Evolutionary conservation across 169 alveolate species (phyloP).

Genomic region (Eimeria acervulina): DNA sequence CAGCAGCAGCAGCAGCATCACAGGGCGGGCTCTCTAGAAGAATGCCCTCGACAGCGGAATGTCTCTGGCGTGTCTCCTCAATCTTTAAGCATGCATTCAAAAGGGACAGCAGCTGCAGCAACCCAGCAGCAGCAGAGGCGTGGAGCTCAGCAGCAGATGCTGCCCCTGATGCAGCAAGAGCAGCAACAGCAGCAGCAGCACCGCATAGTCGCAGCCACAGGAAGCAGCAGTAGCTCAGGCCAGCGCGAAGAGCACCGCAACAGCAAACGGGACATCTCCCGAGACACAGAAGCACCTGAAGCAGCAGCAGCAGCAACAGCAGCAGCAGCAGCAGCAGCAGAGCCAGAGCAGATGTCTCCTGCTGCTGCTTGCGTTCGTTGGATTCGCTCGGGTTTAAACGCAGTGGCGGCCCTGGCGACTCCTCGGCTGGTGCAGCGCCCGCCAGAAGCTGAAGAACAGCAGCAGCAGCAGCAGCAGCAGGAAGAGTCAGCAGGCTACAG

Average conservation of each 20-base stretch:
- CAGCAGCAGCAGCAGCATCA: slow-evolving; percentile 25
- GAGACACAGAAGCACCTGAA: background rate
- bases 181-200: background rate
- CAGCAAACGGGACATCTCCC: background rate
- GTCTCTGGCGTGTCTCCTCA: background rate
- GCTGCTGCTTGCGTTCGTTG: slow-evolving; percentile 12
- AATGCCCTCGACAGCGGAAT: background rate
- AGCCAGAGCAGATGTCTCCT: background rate
- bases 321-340: slow-evolving; percentile 32
- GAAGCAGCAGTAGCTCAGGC: slow-evolving; percentile 45
- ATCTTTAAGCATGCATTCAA: background rate
- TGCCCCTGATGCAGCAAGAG: no score
- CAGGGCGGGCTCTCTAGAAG: background rate
- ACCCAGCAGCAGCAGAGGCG: no score
- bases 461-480: slow-evolving; percentile 15
- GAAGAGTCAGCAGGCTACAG: slow-evolving; percentile 1
- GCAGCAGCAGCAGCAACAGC: background rate
- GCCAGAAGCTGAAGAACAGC: background rate
- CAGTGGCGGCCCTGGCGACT: slow-evolving; percentile 34
- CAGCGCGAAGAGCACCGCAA: background rate
- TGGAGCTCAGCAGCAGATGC: no score
- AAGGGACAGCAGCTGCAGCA: background rate
- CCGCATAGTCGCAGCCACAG: background rate
- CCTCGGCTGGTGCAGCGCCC: slow-evolving; percentile 30
- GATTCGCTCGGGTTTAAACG: slow-evolving; percentile 17